Evolutionary conservation across 371 early-diverging fungal species (phyloP).

Genomic region (Choanephora cucurbitarum): DNA sequence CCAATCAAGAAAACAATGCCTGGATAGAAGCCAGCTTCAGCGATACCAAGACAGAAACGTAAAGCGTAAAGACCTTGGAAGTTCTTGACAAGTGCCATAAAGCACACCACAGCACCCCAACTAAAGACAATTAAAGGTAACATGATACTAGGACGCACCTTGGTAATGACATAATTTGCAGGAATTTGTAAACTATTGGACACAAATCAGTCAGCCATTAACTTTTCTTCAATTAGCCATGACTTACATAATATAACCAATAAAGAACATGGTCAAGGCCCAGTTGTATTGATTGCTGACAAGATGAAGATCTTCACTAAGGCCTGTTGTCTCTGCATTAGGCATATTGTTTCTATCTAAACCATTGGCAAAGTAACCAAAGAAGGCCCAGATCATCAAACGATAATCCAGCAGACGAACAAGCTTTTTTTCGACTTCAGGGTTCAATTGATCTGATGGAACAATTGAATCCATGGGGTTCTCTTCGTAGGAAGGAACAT

Average conservation of each 20-base stretch:
- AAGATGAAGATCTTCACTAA: slow-evolving; percentile 54
- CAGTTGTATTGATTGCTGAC: slow-evolving; percentile 54
- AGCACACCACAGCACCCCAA: slow-evolving; percentile 67
- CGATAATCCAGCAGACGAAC: slow-evolving; percentile 69
- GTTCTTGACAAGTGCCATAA: slow-evolving; percentile 54
- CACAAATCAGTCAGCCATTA: too few species aligned
- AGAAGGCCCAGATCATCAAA: slow-evolving; percentile 68
- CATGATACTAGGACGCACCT: slow-evolving; percentile 56
- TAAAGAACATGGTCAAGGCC: slow-evolving; percentile 69
- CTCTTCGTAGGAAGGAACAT: not conserved
- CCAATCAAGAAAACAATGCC: slow-evolving; percentile 75
- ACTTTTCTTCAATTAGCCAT: too few species aligned
- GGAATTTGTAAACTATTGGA: slow-evolving; percentile 46
- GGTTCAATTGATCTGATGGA: slow-evolving; percentile 3
- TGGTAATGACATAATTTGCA: slow-evolving; percentile 53
- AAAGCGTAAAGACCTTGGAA: slow-evolving; percentile 53
- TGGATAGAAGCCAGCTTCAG: slow-evolving; percentile 75
- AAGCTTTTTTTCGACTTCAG: slow-evolving; percentile 41
- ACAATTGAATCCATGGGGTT: not conserved
- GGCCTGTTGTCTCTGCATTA: slow-evolving; percentile 52
- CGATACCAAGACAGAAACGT: slow-evolving; percentile 67
- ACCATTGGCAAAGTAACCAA: slow-evolving; percentile 73
- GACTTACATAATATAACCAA: slow-evolving; percentile 73
- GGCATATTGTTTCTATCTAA: slow-evolving; percentile 81
- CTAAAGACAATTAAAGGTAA: slow-evolving; percentile 57